These are phyloP conservation scores for Euphorbia schlechtendalii DNA, from an alignment of 441 rosid species.

Conservation along the genomic window DNA sequence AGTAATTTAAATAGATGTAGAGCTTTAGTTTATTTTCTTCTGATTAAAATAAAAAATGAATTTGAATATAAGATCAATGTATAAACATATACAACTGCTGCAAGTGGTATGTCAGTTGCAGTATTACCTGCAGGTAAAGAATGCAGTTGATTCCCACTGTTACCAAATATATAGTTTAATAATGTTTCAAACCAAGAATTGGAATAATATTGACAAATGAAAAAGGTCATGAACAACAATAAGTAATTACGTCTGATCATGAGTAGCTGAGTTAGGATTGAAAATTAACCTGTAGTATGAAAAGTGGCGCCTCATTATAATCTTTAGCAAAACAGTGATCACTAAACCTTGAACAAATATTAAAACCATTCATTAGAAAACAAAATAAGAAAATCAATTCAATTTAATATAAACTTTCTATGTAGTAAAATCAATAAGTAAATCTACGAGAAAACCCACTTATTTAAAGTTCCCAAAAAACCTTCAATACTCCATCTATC, in stretches of 20 bases:
- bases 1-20: too few species aligned
- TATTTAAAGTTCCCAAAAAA: not conserved
- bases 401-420: not conserved
- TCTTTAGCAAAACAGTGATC: constrained; percentile 80
- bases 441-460: not conserved
- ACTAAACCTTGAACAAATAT: constrained; percentile 59
- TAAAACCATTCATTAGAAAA: not conserved
- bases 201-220: not conserved
- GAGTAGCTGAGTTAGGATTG: constrained; percentile 12
- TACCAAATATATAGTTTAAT: constrained; percentile 24
- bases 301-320: constrained; percentile 88
- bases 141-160: constrained; percentile 97
- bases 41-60: too few species aligned
- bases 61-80: constrained; percentile 84
- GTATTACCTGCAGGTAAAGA: constrained; percentile 74
- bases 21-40: too few species aligned
- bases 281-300: constrained; percentile 86
- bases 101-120: constrained; percentile 68
- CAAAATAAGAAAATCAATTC: not conserved
- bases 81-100: constrained; percentile 78
- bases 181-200: not conserved
- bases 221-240: too few species aligned
- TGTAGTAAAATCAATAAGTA: not conserved
- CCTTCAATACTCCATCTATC: too few species aligned
- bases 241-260: constrained; percentile 10